These are phyloP conservation scores for Erucastrum elatum DNA, from an alignment of 345 rosid genomes.

Conservation along the genomic window DNA sequence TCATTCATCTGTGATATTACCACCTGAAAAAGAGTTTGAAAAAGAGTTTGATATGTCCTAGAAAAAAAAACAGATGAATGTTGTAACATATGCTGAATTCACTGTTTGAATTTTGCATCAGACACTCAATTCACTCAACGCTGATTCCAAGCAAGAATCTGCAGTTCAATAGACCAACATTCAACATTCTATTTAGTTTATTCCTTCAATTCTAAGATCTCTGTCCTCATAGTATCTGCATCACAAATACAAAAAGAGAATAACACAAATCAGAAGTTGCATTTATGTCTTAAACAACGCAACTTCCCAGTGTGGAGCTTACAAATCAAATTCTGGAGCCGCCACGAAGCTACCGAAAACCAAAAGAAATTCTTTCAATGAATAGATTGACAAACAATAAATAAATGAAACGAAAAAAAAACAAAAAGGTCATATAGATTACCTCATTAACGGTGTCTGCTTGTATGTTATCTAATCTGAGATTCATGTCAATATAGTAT, in stretches of 20 bases:
- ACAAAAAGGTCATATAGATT: slow-evolving; percentile 52
- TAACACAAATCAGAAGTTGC: not conserved
- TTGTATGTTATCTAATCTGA: slow-evolving; percentile 77
- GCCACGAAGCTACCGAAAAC: not conserved
- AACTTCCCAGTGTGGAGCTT: not conserved
- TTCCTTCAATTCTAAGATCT: not conserved
- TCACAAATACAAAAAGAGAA: not conserved
- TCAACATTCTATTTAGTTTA: no score
- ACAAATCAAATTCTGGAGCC: not conserved
- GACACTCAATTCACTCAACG: not conserved
- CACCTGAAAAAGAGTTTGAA: not conserved
- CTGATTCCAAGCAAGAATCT: not conserved
- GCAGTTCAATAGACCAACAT: not conserved
- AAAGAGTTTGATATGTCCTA: not conserved
- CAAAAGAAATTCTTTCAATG: not conserved
- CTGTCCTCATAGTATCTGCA: not conserved
- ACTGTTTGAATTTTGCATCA: not conserved
- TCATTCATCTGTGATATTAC: not conserved
- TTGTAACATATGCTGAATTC: not conserved
- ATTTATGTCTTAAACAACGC: not conserved
- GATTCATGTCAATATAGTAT: slow-evolving; percentile 69
- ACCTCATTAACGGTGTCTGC: slow-evolving; percentile 65
- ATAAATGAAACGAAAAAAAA: no score
- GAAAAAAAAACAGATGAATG: not conserved
- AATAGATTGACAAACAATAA: not conserved